Evolutionary conservation across 257 asterid genomes (phyloP).

Genomic region (Solanum sitiens): DNA sequence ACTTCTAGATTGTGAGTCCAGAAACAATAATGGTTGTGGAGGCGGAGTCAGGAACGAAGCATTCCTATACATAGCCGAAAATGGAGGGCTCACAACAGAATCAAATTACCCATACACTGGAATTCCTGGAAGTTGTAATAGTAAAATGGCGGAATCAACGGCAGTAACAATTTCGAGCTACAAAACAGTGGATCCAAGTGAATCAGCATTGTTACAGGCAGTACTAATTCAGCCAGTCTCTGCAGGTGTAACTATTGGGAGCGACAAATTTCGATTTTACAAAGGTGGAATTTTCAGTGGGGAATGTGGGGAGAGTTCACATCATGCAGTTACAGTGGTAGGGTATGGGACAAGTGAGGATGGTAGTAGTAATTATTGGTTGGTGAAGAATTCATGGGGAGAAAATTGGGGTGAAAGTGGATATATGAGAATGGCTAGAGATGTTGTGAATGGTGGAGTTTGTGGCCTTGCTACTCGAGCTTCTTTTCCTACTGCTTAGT

Average conservation of each 20-base stretch:
- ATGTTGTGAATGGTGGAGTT: neutral
- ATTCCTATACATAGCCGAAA: neutral
- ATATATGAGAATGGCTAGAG: neutral
- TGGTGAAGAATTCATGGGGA: slow-evolving; percentile 10
- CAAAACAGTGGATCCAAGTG: neutral
- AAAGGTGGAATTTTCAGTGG: slow-evolving; percentile 7
- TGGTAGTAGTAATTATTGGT: neutral
- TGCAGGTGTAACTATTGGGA: neutral
- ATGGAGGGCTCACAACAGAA: slow-evolving; percentile 11
- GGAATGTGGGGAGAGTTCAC: slow-evolving; percentile 1
- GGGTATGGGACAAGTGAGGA: slow-evolving; percentile 9
- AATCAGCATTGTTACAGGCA: slow-evolving; percentile 9
- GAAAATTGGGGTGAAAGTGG: neutral
- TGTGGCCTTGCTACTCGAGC: slow-evolving; percentile 4
- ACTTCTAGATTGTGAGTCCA: neutral
- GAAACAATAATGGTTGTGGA: neutral
- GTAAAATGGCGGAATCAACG: neutral
- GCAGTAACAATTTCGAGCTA: slow-evolving; percentile 4
- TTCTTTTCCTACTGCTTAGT: slow-evolving; percentile 1
- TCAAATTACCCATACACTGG: slow-evolving; percentile 13
- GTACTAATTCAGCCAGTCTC: slow-evolving; percentile 16
- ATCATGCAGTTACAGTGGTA: slow-evolving; percentile 17
- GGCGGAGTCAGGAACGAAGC: slow-evolving; percentile 12
- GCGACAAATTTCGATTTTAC: slow-evolving; percentile 6
- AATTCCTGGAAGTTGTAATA: neutral